Base-by-base conservation (phyloP, 257 asterid genomes). In the Catharanthus roseus region DNA sequence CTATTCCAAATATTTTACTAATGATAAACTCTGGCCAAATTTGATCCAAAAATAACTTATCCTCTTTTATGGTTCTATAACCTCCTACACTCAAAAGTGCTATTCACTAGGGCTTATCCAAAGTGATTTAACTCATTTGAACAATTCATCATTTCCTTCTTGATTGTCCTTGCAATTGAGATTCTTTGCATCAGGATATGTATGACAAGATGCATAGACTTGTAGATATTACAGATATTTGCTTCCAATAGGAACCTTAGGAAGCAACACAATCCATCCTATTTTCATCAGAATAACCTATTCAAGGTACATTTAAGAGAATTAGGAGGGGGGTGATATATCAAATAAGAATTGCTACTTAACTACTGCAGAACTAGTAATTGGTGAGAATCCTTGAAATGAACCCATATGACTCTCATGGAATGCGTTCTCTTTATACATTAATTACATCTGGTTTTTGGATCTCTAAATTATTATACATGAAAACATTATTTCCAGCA, bases 371-470 rank as follows among this genome's bases (percentile, higher is more conserved):
- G 97, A 93, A 78, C 78, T 69, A 71, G 79, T 83, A 65, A 92
- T 90, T n/a, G 75, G 50, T 72, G 95, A 89, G 72, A 87, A 79
- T 67, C 87, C 98, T 89, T 79, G 77, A 84, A 77, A 77, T 89
- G 67, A 90, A 73, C 68, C 58, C 75, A 56, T 85, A 75, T 0
- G 96, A 93, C 84, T 89, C 34, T 7, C 6, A 12, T 1, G 8
- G 38, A 57, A 5, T 57, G 64, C 21, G 12, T 57, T 57, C 5
- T 9, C 31, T 3, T 57, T 57, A 0, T 28, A 3, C 38, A 12
- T 57, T 28, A 26, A 57, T 5, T 57, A 4, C 28, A 31, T 29
- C 65, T 58, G 4, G 6, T 6, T 31, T 31, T 58, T 58, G 1
- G 2, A 28, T 31, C 65, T 58, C 24, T 31, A 15, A 58, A 29